Base-by-base conservation (phyloP, 2,329 filamentous ascomycete species). In the Aplosporella prunicola region DNA sequence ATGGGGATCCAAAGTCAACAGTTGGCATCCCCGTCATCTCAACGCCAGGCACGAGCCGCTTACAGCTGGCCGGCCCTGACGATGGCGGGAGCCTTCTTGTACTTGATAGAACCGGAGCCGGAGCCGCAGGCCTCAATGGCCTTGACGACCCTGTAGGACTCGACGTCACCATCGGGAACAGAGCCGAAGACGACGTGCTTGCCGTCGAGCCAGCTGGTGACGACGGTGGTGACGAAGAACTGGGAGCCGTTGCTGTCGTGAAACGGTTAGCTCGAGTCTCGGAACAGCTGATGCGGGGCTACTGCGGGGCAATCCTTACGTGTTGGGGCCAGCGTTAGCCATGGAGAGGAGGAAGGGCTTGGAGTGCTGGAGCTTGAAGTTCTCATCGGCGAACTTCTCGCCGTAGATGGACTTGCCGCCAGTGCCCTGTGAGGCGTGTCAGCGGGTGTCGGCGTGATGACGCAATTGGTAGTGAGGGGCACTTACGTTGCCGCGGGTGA, bases 261-360 rank as follows among this genome's bases (percentile, higher is more conserved):
- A 29, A 45, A 53, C 40, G 51, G 46, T 44, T 15, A 40, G 43
- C n/a, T 15, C 20, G 16, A 30, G 20, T 35, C 31, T 33, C 26
- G 30, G 17, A n/a, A n/a, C n/a, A n/a, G n/a, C n/a, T n/a, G n/a
- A n/a, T n/a, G n/a, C n/a, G 31, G 31, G 26, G 20, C 28, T 10
- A 29, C 17, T 17, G 33, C 30, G 17, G 29, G 35, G 29, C 30
- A 25, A 23, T 23, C 34, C 71, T 58, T 67, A 77, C 73, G 89
- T 96, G 81, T 96, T 93, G 59, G 82, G 82, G 52, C 87, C 87
- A 53, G 87, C 83, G 68, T 94, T 94, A 63, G 87, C 87, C 87
- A 94, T 94, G 66, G 87, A 93, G 50, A 94, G 75, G 52, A 88
- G 74, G 70, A 80, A 83, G 46, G 81, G 80, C 53, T 71, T 68